These are phyloP conservation scores for Sphagnum tenellum DNA, from an alignment of 225 moss, liverwort and hornwort genomes.

Conservation along the genomic window DNA sequence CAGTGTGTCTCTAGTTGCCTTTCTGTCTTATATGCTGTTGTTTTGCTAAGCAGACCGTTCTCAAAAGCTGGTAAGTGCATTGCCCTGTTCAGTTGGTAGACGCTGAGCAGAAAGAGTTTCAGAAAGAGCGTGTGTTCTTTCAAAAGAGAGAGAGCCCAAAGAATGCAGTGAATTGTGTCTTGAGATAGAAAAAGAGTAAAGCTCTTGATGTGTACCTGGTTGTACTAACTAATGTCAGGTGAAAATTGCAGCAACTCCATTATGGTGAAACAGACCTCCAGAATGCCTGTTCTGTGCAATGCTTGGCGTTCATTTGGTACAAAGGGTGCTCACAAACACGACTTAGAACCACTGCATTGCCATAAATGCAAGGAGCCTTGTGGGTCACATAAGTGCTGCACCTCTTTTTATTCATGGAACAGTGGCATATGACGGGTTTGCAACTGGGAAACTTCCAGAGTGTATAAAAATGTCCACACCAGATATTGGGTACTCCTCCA, in stretches of 20 bases:
- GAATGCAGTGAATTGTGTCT: no score
- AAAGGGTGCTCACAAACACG: slow-evolving; percentile 50
- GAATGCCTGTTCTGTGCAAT: slow-evolving; percentile 94
- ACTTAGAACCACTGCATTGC: slow-evolving; percentile 49
- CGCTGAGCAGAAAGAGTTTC: no score
- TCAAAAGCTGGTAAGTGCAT: no score
- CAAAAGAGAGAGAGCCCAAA: no score
- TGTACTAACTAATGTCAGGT: not conserved
- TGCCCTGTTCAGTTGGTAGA: no score
- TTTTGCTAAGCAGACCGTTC: no score
- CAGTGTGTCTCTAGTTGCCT: slow-evolving; percentile 14
- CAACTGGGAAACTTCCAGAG: slow-evolving; percentile 23
- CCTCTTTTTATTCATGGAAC: not conserved
- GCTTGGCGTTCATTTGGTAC: slow-evolving; percentile 82
- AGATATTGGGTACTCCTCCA: slow-evolving; percentile 43
- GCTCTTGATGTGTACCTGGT: no score
- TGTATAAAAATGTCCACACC: slow-evolving; percentile 22
- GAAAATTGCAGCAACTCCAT: slow-evolving; percentile 69
- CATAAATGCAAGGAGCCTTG: slow-evolving; percentile 70
- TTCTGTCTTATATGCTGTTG: no score
- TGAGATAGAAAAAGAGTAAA: no score
- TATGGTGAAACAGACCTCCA: slow-evolving; percentile 92
- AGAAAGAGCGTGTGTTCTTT: no score
- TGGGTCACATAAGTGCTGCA: not conserved
- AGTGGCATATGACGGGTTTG: slow-evolving; percentile 12